Evolutionary conservation across 2,329 filamentous ascomycete genomes (phyloP), one percentile per base, ranked within the genome.

Genomic region (Colletotrichum cuscutae): DNA sequence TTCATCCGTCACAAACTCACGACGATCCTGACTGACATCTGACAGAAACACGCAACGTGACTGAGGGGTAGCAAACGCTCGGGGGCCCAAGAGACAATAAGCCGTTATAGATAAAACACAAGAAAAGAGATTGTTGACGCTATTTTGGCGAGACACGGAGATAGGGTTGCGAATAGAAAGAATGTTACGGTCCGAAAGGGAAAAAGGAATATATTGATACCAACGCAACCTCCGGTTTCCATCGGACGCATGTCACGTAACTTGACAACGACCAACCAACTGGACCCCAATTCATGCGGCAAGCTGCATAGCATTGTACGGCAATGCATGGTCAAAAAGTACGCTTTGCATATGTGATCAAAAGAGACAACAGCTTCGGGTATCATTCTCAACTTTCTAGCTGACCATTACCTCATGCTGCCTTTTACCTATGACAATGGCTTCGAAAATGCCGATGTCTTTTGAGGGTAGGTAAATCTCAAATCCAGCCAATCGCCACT

Each of bases 311-410:
- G 19, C 7, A 22, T 49, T 19, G 19, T n/a, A 22, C 42, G 42
- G 42, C 19, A 49, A n/a, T 49, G 42, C 19, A 22, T 49, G 42
- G 19, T 22, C 19, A 49, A 49, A 42, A 49, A 4, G 42, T 19
- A 49, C 19, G 11, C n/a, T 22, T 8, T 49, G 42, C 42, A 49
- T 49, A 42, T 19, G 15, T 49, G 42, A 4, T 7, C 35, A 64
- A 57, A 57, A 26, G 54, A 60, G 75, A 76, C 74, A 79, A 77
- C 76, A 79, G 77, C 79, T 77, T 77, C 77, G 82, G 82, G 82
- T 84, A 84, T 84, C 81, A 82, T 83, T 83, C 65, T 73, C 71
- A 73, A 68, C 74, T 73, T 71, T 75, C 71, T 73, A 75, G 74
- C 74, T 76, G 68, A 69, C 73, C 74, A 75, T 63, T 74, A 63